These are phyloP conservation scores for Ostreobium quekettii DNA, from an alignment of 139 green algal species.

Conservation along the genomic window DNA sequence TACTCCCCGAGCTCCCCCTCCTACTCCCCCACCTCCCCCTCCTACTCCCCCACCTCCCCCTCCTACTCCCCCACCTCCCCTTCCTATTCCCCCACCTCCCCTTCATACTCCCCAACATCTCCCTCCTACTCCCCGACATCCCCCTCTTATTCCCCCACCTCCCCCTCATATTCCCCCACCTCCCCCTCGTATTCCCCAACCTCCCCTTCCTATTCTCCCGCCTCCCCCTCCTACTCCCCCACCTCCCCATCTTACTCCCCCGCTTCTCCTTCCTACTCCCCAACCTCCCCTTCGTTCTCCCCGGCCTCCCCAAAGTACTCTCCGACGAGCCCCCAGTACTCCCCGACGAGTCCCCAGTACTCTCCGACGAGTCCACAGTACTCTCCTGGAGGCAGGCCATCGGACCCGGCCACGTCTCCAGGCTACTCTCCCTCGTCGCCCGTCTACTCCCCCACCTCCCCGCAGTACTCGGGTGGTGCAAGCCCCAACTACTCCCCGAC, in stretches of 20 bases:
- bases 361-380: slow-evolving; percentile 32
- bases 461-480: slow-evolving; percentile 11
- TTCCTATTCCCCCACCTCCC: slow-evolving; percentile 48
- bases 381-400: too few species aligned
- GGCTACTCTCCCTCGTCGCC: slow-evolving; percentile 63
- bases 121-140: neutral
- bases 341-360: slow-evolving; percentile 49
- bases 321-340: slow-evolving; percentile 43
- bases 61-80: slow-evolving; percentile 44
- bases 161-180: slow-evolving; percentile 39
- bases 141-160: slow-evolving; percentile 22
- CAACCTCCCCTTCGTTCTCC: slow-evolving; percentile 42
- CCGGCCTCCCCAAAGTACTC: slow-evolving; percentile 54
- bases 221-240: slow-evolving; percentile 30
- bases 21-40: slow-evolving; percentile 43
- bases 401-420: slow-evolving; percentile 37
- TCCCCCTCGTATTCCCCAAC: slow-evolving; percentile 56
- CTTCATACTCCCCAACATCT: slow-evolving; percentile 27
- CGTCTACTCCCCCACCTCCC: slow-evolving; percentile 44
- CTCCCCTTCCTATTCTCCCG: slow-evolving; percentile 38
- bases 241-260: slow-evolving; percentile 49
- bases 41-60: slow-evolving; percentile 54
- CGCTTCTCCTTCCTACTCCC: slow-evolving; percentile 53
- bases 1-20: slow-evolving; percentile 54
- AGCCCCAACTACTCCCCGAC: slow-evolving; percentile 49